Evolutionary conservation across 768 basidiomycete species (phyloP), one percentile per base, ranked within the genome.

Genomic region (Hygrophoropsis aurantiaca): DNA sequence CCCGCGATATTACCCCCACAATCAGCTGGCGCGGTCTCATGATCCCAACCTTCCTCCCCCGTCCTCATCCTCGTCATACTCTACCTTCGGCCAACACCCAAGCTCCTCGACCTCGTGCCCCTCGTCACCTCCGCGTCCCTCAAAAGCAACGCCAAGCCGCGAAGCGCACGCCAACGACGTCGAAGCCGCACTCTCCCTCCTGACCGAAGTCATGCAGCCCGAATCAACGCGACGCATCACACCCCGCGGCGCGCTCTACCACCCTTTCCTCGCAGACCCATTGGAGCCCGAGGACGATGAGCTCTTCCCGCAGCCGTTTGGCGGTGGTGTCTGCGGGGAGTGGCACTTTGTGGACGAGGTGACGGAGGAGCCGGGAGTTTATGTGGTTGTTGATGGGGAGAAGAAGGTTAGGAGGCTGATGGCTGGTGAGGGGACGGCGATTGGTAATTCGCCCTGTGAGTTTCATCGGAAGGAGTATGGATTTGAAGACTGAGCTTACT

Each of bases 221-320:
- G 90, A 94, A 59, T 82, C 85, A 6, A 84, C 82, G 18, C 81
- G 79, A 44, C 80, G 94, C 18, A 77, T 84, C 46, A 92, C 90
- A 3, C 90, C 94, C 3, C 74, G 76, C 15, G 72, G 79, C 6
- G 90, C 87, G 15, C 74, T 98, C 38, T 78, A 78, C 48, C 94
- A 97, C 58, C 76, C 80, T 0, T 97, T 97, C 67, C 73, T 97
- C 9, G 53, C 58, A 24, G 80, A 78, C 38, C 60, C 66, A 0
- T 74, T 70, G 16, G 73, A 68, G 24, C 57, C 54, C 3, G 76
- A 74, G 25, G 85, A 90, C 44, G 85, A 88, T 47, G 81, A 78
- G 47, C 77, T 77, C 53, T 80, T 83, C 45, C 89, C 90, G 6
- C 85, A 87, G 58, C 79, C 77, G 19, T 78, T 75, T 44, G 85